Evolutionary conservation across 192 early-diverging fungal genomes (phyloP).

Genomic region (Umbelopsis isabellina): DNA sequence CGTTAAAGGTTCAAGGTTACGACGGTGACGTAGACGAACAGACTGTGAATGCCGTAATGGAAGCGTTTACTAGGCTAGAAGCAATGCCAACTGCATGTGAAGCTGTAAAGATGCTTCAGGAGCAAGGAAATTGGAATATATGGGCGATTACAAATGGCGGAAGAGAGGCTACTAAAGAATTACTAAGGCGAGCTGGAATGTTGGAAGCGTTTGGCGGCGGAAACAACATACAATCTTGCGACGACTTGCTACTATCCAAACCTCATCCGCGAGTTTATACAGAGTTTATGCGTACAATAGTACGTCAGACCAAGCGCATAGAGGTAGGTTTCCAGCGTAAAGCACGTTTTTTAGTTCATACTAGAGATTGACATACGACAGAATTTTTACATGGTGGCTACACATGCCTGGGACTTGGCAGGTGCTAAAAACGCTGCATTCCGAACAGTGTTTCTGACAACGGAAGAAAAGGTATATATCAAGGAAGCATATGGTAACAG

Average conservation of each 20-base stretch:
- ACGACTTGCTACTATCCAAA: conserved; percentile 33
- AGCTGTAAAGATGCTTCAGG: conserved; percentile 1
- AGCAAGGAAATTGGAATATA: conserved; percentile 30
- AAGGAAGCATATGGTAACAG: conserved; percentile 15
- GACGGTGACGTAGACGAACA: not conserved
- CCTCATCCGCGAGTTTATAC: conserved; percentile 41
- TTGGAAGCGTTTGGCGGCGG: conserved; percentile 9
- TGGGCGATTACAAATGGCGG: conserved; percentile 36
- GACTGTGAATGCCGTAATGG: conserved; percentile 16
- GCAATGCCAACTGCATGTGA: conserved; percentile 20
- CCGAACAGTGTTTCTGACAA: conserved; percentile 31
- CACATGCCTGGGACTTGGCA: conserved; percentile 40
- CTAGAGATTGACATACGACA: not conserved
- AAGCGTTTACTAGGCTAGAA: conserved; percentile 20
- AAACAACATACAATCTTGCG: conserved; percentile 33
- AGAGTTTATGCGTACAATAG: conserved; percentile 29
- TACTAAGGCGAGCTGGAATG: conserved; percentile 13
- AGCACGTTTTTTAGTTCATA: not conserved
- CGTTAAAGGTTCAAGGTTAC: not conserved
- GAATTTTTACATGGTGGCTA: conserved; percentile 39
- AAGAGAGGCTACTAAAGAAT: not conserved
- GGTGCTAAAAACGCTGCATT: conserved; percentile 32
- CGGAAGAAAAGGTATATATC: conserved; percentile 24
- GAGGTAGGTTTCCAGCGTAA: conserved; percentile 24
- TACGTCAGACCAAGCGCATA: conserved; percentile 33